Percentiles rank a stretch among this genome's conserved stretches.
Conservation (phyloP, 208 protist species). For the Wallacemonas sp. region DNA sequence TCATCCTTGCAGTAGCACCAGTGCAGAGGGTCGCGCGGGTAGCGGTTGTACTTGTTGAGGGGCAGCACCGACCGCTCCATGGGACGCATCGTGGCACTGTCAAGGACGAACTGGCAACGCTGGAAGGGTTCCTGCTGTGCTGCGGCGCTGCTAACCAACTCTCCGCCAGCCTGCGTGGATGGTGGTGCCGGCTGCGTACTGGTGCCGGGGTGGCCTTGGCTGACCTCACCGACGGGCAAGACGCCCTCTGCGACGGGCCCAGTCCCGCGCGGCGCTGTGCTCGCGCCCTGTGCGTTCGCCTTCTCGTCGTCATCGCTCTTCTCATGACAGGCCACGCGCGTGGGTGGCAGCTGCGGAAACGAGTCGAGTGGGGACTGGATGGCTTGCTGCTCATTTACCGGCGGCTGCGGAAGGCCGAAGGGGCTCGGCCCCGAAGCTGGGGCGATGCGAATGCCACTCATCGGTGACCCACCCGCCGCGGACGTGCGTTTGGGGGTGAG, state of each 20-base stretch:
- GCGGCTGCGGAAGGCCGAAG: slow-evolving; percentile 20
- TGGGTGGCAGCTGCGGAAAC: not conserved
- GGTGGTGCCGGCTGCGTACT: not conserved
- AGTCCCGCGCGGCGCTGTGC: no score
- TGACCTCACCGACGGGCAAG: no score
- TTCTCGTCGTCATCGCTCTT: not conserved
- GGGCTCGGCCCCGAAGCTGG: slow-evolving; percentile 30
- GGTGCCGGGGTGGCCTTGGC: not conserved
- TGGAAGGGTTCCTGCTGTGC: slow-evolving; percentile 9
- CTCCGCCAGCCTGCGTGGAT: no score
- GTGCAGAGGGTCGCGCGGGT: slow-evolving; percentile 57
- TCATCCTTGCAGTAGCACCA: slow-evolving; percentile 84
- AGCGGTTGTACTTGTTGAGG: slow-evolving; percentile 61
- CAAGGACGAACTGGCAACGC: slow-evolving; percentile 74
- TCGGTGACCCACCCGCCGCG: slow-evolving; percentile 20
- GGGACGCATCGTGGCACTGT: slow-evolving; percentile 49
- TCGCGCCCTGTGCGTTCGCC: no score
- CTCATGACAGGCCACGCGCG: not conserved
- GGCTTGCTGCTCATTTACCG: slow-evolving; percentile 2
- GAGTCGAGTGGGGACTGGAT: slow-evolving; percentile 9
- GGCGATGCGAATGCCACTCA: slow-evolving; percentile 31
- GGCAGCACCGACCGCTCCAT: slow-evolving; percentile 53
- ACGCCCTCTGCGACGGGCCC: no score
- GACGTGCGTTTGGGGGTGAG: slow-evolving; percentile 36
- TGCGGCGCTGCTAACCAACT: no score